Evolutionary conservation across 345 rosid genomes (phyloP).

Genomic region (Syzygium grande): DNA sequence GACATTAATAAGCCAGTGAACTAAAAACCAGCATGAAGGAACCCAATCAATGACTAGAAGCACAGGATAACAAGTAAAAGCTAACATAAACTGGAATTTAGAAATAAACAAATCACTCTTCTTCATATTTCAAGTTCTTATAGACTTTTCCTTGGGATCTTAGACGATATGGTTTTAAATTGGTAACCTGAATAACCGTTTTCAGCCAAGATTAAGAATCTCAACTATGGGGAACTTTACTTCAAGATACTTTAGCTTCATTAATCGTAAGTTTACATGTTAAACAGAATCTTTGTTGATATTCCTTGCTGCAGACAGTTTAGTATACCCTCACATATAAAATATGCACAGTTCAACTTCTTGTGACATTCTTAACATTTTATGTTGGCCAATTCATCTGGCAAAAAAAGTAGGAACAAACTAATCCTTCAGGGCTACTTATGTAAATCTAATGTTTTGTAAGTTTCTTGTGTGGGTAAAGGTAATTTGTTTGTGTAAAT

Average conservation of each 20-base stretch:
- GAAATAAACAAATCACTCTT: not conserved
- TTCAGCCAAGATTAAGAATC: not conserved
- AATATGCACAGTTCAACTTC: not conserved
- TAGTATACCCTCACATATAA: not conserved
- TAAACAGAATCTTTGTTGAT: not conserved
- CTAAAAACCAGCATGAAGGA: not conserved
- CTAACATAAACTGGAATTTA: not conserved
- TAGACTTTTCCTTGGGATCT: not conserved
- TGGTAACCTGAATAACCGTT: not conserved
- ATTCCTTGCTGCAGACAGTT: not conserved
- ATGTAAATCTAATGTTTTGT: not conserved
- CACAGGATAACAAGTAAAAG: not conserved
- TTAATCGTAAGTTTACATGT: not conserved
- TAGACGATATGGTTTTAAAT: not conserved
- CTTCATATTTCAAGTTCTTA: not conserved
- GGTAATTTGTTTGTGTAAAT: not conserved
- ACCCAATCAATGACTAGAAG: not conserved
- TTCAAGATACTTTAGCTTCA: not conserved
- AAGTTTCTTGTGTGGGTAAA: not conserved
- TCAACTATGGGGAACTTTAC: not conserved
- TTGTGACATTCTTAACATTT: not conserved
- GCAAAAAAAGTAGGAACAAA: not conserved
- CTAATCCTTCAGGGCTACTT: not conserved
- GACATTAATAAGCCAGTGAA: not conserved
- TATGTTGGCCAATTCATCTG: not conserved